phyloP scores from a whole-genome alignment of 257 asterid species.

The Solanum etuberosum region DNA sequence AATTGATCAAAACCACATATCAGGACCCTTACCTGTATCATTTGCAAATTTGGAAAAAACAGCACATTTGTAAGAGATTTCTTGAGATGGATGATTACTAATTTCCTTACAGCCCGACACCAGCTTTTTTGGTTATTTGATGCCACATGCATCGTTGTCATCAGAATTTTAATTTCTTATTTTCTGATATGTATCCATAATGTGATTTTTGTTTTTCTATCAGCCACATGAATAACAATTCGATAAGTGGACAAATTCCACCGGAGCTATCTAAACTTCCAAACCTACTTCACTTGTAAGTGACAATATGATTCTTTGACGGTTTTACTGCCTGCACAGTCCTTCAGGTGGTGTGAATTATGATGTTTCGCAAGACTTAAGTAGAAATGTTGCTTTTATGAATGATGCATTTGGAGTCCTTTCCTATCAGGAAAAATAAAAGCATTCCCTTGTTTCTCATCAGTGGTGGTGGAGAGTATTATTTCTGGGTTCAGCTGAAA shows the following conservation, averaged over 20 bases:
- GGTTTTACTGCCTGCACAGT: not conserved
- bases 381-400: not conserved
- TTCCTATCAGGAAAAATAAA: not conserved
- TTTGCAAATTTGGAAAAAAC: slow-evolving; percentile 59
- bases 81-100: not conserved
- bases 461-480: not conserved
- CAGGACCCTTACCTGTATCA: slow-evolving; percentile 75
- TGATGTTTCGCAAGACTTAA: not conserved
- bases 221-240: slow-evolving; percentile 99
- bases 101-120: not conserved
- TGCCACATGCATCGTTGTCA: not conserved
- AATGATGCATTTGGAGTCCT: not conserved
- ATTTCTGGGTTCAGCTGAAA: not conserved
- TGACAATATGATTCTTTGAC: not conserved
- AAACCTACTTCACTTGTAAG: slow-evolving; percentile 86
- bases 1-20: slow-evolving; percentile 78
- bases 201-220: slow-evolving; percentile 8
- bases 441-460: not conserved
- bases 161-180: not conserved
- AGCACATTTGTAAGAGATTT: slow-evolving; percentile 51
- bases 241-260: slow-evolving; percentile 85
- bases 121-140: not conserved
- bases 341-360: not conserved
- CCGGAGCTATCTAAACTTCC: slow-evolving; percentile 75
- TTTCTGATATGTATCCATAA: not conserved